phyloP scores from a whole-genome alignment of 2,329 filamentous ascomycete species.

The Calonectria leucothoes region DNA sequence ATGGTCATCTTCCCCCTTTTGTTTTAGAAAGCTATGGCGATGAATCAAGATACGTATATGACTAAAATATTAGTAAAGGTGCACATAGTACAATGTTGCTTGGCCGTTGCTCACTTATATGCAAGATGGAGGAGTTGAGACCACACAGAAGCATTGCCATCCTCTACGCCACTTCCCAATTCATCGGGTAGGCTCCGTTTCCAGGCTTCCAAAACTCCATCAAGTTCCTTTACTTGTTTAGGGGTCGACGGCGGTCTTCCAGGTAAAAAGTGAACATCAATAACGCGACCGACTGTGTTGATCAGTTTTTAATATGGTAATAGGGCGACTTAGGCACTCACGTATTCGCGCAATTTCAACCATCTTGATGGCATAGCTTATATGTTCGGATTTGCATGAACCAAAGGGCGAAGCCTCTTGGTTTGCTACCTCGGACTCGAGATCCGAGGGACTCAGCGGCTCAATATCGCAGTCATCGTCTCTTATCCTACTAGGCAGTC shows the following conservation, averaged over 20 bases:
- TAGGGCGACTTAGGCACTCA: slow-evolving; percentile 28
- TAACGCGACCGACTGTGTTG: slow-evolving; percentile 46
- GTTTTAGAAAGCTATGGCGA: slow-evolving; percentile 46
- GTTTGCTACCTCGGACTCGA: slow-evolving; percentile 44
- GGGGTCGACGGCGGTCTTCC: slow-evolving; percentile 44
- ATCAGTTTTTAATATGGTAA: not conserved
- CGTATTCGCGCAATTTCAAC: slow-evolving; percentile 50
- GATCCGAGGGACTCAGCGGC: slow-evolving; percentile 44
- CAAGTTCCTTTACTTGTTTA: slow-evolving; percentile 44
- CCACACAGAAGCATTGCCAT: slow-evolving; percentile 49
- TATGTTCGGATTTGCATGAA: slow-evolving; percentile 46
- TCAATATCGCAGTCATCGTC: slow-evolving; percentile 55
- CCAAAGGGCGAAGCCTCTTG: slow-evolving; percentile 41
- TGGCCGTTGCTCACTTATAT: slow-evolving; percentile 45
- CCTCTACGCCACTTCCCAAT: slow-evolving; percentile 45
- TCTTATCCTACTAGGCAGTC: slow-evolving; percentile 50
- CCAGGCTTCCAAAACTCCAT: slow-evolving; percentile 48
- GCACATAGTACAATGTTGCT: no score
- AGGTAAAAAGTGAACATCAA: slow-evolving; percentile 51
- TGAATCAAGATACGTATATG: slow-evolving; percentile 52
- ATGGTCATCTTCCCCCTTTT: slow-evolving; percentile 38
- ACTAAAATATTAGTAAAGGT: slow-evolving; percentile 29
- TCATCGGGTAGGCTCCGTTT: slow-evolving; percentile 46
- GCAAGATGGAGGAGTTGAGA: slow-evolving; percentile 51
- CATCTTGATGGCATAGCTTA: slow-evolving; percentile 52